phyloP scores from a whole-genome alignment of 2,329 filamentous ascomycete species.

The Tricladium varicosporioides region DNA sequence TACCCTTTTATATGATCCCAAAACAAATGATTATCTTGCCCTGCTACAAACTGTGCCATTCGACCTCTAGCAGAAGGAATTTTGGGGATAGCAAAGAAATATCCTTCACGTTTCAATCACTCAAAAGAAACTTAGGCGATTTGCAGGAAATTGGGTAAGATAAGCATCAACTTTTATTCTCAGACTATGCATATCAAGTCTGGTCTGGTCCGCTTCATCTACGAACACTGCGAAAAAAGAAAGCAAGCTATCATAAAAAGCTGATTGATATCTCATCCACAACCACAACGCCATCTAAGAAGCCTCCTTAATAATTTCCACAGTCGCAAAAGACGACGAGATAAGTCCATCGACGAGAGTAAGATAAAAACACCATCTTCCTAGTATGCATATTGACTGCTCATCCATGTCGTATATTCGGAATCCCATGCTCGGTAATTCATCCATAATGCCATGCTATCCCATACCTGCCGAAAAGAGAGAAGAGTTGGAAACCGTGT shows the following conservation, averaged over 20 bases:
- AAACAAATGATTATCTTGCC: too few species aligned
- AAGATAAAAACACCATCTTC: neutral
- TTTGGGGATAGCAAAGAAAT: too few species aligned
- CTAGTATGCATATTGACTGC: conserved; percentile 22
- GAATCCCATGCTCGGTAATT: conserved; percentile 13
- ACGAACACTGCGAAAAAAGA: conserved; percentile 13
- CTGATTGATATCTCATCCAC: neutral
- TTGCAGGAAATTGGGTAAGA: neutral
- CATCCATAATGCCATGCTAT: conserved; percentile 12
- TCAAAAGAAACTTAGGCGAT: neutral
- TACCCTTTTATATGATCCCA: too few species aligned
- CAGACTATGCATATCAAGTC: neutral
- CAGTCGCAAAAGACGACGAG: conserved; percentile 9
- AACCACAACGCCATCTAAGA: conserved; percentile 18
- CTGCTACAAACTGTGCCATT: too few species aligned
- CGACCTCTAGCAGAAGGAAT: too few species aligned
- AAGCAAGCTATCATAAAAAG: neutral
- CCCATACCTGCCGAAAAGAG: conserved; percentile 1
- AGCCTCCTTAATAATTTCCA: conserved; percentile 9
- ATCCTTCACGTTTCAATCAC: too few species aligned
- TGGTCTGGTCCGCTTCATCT: conserved; percentile 8
- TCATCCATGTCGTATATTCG: conserved; percentile 9
- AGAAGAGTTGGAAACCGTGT: neutral
- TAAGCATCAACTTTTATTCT: neutral
- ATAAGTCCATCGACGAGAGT: conserved; percentile 2